These are phyloP conservation scores for Rickenella mellea DNA, from an alignment of 768 basidiomycete species.

Conservation along the genomic window DNA sequence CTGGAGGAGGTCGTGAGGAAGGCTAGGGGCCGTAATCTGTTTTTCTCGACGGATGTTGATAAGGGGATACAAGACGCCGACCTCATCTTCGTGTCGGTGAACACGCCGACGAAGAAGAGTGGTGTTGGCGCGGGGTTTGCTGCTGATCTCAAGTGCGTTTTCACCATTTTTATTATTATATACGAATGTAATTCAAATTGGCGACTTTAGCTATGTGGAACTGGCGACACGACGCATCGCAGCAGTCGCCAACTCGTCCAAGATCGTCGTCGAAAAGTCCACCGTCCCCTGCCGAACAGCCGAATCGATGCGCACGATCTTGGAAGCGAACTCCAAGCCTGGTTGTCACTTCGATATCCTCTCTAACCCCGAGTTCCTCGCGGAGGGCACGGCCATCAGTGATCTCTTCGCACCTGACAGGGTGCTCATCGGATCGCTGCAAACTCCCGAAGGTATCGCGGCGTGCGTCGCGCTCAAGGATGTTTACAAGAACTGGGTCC, in stretches of 20 bases:
- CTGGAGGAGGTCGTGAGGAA: slow-evolving; percentile 83
- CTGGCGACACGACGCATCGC: slow-evolving; percentile 95
- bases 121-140: slow-evolving; percentile 98
- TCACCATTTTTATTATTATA: neutral
- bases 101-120: slow-evolving; percentile 97
- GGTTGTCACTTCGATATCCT: slow-evolving; percentile 93
- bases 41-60: slow-evolving; percentile 94
- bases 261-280: slow-evolving; percentile 99
- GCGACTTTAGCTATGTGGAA: slow-evolving; percentile 75
- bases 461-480: slow-evolving; percentile 69
- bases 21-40: slow-evolving; percentile 89
- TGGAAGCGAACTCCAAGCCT: slow-evolving; percentile 94
- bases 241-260: slow-evolving; percentile 77
- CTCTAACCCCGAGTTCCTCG: slow-evolving; percentile 98
- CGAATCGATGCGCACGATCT: slow-evolving; percentile 98
- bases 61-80: slow-evolving; percentile 90
- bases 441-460: slow-evolving; percentile 73
- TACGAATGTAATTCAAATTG: neutral
- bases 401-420: slow-evolving; percentile 90
- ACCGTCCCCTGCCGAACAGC: slow-evolving; percentile 98
- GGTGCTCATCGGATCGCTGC: slow-evolving; percentile 93
- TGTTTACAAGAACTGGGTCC: slow-evolving; percentile 97
- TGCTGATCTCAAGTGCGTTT: slow-evolving; percentile 89
- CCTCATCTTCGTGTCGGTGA: slow-evolving; percentile 96
- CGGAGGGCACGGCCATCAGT: slow-evolving; percentile 91